A percentile compares a stretch with the other conserved stretches of the same genome.
Conservation (phyloP, 441 rosid species). For the Populus tomentosa region DNA sequence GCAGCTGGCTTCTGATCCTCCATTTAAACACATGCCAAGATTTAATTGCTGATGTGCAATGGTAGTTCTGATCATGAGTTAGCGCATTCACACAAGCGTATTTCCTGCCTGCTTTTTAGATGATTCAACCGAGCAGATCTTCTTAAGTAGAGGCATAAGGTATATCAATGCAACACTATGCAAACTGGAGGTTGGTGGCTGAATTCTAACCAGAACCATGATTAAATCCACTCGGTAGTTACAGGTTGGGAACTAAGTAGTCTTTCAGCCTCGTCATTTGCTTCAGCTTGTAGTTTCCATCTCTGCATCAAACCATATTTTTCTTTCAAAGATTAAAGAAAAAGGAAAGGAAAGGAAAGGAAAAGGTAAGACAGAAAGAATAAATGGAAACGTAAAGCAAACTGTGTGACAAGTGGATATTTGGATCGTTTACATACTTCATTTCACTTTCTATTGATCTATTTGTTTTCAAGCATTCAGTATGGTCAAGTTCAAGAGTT, state of each 20-base stretch:
- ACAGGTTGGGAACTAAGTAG: conserved; percentile 65
- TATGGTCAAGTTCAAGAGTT: background rate
- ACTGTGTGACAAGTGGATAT: background rate
- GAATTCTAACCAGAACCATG: conserved; percentile 3
- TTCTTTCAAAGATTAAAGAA: background rate
- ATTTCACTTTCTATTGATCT: background rate
- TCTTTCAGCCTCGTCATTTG: conserved; percentile 93
- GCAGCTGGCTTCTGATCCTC: background rate
- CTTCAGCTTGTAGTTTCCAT: conserved; percentile 93
- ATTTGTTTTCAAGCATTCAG: background rate
- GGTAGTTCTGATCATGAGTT: background rate
- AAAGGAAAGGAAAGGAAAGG: too few species aligned
- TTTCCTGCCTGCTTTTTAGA: background rate
- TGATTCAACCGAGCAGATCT: background rate
- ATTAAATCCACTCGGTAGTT: conserved; percentile 32
- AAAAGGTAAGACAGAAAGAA: background rate
- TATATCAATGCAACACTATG: background rate
- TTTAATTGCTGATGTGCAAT: background rate
- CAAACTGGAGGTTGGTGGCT: conserved; percentile 2
- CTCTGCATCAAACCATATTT: conserved; percentile 37
- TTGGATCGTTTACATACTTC: background rate
- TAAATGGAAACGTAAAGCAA: background rate
- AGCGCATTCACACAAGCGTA: background rate
- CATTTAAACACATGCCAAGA: background rate
- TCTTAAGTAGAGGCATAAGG: background rate